Percentiles rank a stretch among this genome's conserved stretches.
These are phyloP conservation scores for Fomitiporia mediterranea DNA, from an alignment of 1,284 basidiomycete genomes.

Conservation along the genomic window DNA sequence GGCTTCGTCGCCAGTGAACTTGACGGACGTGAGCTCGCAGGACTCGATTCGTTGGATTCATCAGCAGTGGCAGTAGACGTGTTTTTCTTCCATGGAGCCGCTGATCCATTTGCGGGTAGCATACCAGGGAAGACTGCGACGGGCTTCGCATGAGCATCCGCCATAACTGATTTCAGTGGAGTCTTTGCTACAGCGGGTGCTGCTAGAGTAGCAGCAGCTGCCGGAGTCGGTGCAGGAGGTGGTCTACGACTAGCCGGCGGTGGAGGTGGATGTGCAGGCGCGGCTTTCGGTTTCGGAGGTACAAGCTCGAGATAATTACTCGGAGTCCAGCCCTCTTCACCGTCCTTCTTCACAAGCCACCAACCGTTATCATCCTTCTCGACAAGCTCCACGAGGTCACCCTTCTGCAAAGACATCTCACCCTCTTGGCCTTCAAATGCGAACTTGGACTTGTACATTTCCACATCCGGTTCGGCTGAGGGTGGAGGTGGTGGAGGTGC, in stretches of 20 bases:
- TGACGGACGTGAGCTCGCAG: slow-evolving; percentile 50
- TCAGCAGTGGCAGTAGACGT: slow-evolving; percentile 32
- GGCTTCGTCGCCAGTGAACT: slow-evolving; percentile 45
- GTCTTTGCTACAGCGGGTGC: slow-evolving; percentile 31
- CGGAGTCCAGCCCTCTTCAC: slow-evolving; percentile 90
- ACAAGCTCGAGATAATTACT: slow-evolving; percentile 88
- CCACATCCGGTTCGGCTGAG: slow-evolving; percentile 61
- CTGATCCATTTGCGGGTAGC: slow-evolving; percentile 57
- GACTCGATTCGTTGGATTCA: slow-evolving; percentile 39
- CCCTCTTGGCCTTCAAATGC: slow-evolving; percentile 88
- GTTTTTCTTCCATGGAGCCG: slow-evolving; percentile 70
- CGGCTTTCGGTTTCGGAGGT: slow-evolving; percentile 53
- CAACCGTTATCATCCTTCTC: slow-evolving; percentile 95
- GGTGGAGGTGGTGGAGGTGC: slow-evolving; percentile 30
- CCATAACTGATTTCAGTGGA: slow-evolving; percentile 41
- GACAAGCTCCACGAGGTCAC: slow-evolving; percentile 87
- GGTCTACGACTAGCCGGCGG: slow-evolving; percentile 60
- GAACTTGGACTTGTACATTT: slow-evolving; percentile 83
- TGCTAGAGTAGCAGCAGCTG: slow-evolving; percentile 33
- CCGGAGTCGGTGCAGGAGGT: slow-evolving; percentile 36
- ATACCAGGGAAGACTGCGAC: slow-evolving; percentile 72
- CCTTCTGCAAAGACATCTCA: slow-evolving; percentile 87
- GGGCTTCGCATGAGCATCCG: slow-evolving; percentile 60
- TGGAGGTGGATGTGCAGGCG: slow-evolving; percentile 58
- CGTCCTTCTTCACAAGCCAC: slow-evolving; percentile 93